Percentiles rank a stretch among this genome's conserved stretches.
phyloP scores from a whole-genome alignment of 2,329 filamentous ascomycete genomes.

The Didymella segeticola region DNA sequence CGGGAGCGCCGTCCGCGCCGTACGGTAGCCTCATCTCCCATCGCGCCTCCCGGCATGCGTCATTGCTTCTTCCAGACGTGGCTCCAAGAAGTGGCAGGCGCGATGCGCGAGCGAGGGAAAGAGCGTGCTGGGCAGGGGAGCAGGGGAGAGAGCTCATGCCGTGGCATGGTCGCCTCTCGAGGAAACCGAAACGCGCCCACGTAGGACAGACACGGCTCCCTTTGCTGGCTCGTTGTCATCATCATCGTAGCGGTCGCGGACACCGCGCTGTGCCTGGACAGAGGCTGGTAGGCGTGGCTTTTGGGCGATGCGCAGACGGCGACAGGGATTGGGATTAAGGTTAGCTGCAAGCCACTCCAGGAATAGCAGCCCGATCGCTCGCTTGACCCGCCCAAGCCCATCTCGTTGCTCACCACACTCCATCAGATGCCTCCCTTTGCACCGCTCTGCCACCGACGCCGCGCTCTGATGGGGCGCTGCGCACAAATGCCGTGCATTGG shows the following conservation, averaged over 20 bases:
- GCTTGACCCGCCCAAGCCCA: constrained; percentile 11
- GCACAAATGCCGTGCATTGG: constrained; percentile 35
- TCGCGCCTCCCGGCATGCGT: constrained; percentile 5
- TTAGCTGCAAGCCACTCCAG: constrained; percentile 50
- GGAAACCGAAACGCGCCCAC: constrained; percentile 25
- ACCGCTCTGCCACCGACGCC: constrained; percentile 27
- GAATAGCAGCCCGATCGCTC: constrained; percentile 43
- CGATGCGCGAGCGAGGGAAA: constrained; percentile 20
- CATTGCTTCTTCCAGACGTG: constrained; percentile 25
- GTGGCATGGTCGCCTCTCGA: constrained; percentile 14
- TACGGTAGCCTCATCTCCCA: constrained; percentile 13
- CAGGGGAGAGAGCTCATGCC: constrained; percentile 14
- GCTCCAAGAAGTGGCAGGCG: constrained; percentile 21
- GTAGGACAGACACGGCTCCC: constrained; percentile 30
- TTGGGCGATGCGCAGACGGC: constrained; percentile 32
- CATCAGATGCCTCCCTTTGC: constrained; percentile 35
- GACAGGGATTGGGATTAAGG: constrained; percentile 45
- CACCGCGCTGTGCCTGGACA: constrained; percentile 31
- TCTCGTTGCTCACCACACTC: constrained; percentile 42
- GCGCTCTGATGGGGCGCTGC: constrained; percentile 32
- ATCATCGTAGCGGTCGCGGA: constrained; percentile 17
- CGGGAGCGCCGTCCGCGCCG: constrained; percentile 7
- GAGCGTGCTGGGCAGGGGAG: constrained; percentile 18
- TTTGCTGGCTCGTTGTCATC: constrained; percentile 22
- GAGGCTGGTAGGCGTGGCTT: constrained; percentile 36